Evolutionary conservation across 2,329 filamentous ascomycete species (phyloP).

Genomic region (Hypoxylon rubiginosum): DNA sequence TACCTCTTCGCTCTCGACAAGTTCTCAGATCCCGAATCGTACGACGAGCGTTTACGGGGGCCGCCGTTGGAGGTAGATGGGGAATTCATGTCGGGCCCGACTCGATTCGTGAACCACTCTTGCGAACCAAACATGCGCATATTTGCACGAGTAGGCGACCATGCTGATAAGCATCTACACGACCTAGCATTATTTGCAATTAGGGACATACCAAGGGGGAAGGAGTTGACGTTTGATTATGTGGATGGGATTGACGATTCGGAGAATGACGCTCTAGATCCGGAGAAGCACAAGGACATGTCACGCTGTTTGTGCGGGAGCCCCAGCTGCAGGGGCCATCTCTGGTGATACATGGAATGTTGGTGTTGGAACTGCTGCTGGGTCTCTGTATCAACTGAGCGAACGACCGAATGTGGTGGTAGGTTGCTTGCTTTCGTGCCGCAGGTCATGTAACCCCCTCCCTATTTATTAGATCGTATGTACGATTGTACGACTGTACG

Average conservation of each 20-base stretch:
- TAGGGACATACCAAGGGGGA: slow-evolving; percentile 71
- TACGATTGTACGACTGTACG: background rate
- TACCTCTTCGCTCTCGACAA: slow-evolving; percentile 89
- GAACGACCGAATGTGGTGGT: background rate
- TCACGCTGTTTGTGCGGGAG: slow-evolving; percentile 73
- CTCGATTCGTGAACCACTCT: slow-evolving; percentile 86
- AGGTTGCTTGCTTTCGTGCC: background rate
- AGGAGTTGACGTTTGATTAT: slow-evolving; percentile 86
- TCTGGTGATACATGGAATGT: slow-evolving; percentile 66
- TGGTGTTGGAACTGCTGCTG: no score
- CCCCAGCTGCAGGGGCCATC: slow-evolving; percentile 74
- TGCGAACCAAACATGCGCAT: slow-evolving; percentile 84
- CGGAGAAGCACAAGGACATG: slow-evolving; percentile 66
- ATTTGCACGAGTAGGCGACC: slow-evolving; percentile 83
- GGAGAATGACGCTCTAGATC: slow-evolving; percentile 64
- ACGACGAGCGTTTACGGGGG: slow-evolving; percentile 68
- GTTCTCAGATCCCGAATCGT: slow-evolving; percentile 71
- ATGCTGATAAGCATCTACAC: slow-evolving; percentile 80
- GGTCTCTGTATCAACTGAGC: slow-evolving; percentile 11
- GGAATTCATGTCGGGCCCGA: slow-evolving; percentile 82
- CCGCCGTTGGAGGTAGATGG: slow-evolving; percentile 75
- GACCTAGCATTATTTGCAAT: slow-evolving; percentile 83
- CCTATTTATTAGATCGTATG: background rate
- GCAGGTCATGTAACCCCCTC: background rate
- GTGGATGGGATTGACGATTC: slow-evolving; percentile 72